A percentile compares a stretch with the other conserved stretches of the same genome.
Conservation (phyloP, 2,329 filamentous ascomycete genomes). For the Cladosporium sp. region DNA sequence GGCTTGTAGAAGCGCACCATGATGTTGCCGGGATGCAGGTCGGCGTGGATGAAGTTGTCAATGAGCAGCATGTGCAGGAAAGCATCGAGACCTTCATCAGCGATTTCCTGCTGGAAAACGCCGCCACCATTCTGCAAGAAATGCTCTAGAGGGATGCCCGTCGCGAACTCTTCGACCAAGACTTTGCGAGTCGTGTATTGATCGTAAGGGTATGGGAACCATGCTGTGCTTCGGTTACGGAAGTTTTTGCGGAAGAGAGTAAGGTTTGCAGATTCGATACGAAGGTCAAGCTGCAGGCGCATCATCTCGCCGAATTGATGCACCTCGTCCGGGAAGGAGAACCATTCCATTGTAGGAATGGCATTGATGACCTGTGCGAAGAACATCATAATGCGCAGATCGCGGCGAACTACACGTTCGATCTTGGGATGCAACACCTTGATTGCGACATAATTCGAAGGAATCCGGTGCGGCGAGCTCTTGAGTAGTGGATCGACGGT, state of each 20-base stretch:
- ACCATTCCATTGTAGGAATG: slow-evolving; percentile 94
- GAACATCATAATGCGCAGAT: slow-evolving; percentile 89
- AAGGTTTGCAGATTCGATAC: slow-evolving; percentile 91
- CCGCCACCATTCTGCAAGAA: slow-evolving; percentile 92
- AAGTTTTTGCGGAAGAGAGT: slow-evolving; percentile 88
- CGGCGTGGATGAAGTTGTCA: slow-evolving; percentile 96
- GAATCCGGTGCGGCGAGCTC: slow-evolving; percentile 78
- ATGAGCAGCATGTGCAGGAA: slow-evolving; percentile 96
- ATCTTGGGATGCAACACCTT: slow-evolving; percentile 94
- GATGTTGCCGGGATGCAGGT: slow-evolving; percentile 96
- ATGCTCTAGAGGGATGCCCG: slow-evolving; percentile 85
- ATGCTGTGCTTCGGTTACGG: slow-evolving; percentile 83
- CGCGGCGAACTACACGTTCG: slow-evolving; percentile 84
- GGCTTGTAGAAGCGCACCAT: slow-evolving; percentile 98
- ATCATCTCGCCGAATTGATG: slow-evolving; percentile 97
- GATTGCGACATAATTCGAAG: slow-evolving; percentile 89
- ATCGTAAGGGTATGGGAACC: slow-evolving; percentile 92
- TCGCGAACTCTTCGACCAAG: slow-evolving; percentile 91
- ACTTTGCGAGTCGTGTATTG: slow-evolving; percentile 92
- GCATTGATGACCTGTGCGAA: slow-evolving; percentile 82
- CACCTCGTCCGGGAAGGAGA: slow-evolving; percentile 93
- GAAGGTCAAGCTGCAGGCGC: slow-evolving; percentile 91
- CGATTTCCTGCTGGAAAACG: slow-evolving; percentile 89
- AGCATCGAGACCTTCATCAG: slow-evolving; percentile 89
- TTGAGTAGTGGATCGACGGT: slow-evolving; percentile 87